Evolutionary conservation across 495 filamentous ascomycete genomes (phyloP).

Genomic region (Venustampulla echinocandica): DNA sequence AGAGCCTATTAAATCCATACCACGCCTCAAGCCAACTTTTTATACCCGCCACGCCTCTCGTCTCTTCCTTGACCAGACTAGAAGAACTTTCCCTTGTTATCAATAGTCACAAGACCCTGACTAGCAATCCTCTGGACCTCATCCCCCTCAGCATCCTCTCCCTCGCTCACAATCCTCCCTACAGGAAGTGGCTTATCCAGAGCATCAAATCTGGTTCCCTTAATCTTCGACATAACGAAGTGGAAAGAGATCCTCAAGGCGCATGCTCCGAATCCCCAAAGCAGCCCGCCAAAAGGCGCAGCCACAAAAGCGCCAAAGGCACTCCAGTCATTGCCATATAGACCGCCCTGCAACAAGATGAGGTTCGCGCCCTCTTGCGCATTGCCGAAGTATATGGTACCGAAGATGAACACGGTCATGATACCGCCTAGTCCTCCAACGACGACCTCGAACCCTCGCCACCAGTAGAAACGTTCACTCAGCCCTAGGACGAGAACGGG

Average conservation of each 20-base stretch:
- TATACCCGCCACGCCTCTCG: too few species aligned
- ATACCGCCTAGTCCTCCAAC: constrained; percentile 63
- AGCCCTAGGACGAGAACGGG: constrained; percentile 61
- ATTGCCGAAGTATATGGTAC: constrained; percentile 58
- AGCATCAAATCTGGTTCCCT: constrained; percentile 49
- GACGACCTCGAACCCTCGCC: constrained; percentile 66
- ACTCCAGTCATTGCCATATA: constrained; percentile 65
- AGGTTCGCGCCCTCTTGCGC: constrained; percentile 54
- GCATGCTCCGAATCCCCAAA: constrained; percentile 57
- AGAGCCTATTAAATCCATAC: too few species aligned
- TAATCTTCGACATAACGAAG: constrained; percentile 40
- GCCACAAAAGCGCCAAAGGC: constrained; percentile 72
- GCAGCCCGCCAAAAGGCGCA: constrained; percentile 60
- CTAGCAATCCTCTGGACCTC: constrained; percentile 20
- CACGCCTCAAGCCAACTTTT: too few species aligned
- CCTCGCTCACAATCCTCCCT: constrained; percentile 5
- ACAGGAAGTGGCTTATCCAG: constrained; percentile 45
- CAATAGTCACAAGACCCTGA: constrained; percentile 26
- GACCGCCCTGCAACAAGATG: constrained; percentile 57
- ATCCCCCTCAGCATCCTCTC: constrained; percentile 24
- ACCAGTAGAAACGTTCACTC: constrained; percentile 53
- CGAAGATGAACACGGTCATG: constrained; percentile 67
- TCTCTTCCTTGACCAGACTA: too few species aligned
- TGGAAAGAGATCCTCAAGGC: constrained; percentile 43
- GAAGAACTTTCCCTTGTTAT: constrained; percentile 45